Percentiles rank a stretch among this genome's conserved stretches.
Conservation (phyloP, 352 stramenopile genomes). For the Paralagenidium karlingii region DNA sequence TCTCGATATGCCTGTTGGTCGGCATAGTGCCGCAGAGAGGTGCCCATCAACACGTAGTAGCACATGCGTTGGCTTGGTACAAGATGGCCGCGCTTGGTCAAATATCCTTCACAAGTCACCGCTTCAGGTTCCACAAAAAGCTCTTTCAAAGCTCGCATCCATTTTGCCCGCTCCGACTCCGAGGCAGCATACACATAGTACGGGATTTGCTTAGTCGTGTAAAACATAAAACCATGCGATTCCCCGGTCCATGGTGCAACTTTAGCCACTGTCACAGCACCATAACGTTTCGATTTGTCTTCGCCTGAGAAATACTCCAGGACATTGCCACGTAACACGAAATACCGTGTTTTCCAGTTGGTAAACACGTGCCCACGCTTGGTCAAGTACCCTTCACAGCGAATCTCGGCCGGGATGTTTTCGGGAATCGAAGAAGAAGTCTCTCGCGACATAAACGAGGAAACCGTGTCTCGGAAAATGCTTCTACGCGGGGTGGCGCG, state of each 20-base stretch:
- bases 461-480: constrained; percentile 60
- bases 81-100: constrained; percentile 76
- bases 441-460: constrained; percentile 66
- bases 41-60: constrained; percentile 79
- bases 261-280: constrained; percentile 77
- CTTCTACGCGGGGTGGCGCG: constrained; percentile 53
- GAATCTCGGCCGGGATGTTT: constrained; percentile 26
- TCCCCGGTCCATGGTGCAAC: constrained; percentile 77
- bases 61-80: constrained; percentile 77
- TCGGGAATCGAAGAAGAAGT: constrained; percentile 44
- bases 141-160: constrained; percentile 71
- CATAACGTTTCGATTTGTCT: constrained; percentile 77
- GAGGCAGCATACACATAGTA: constrained; percentile 85
- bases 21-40: constrained; percentile 66
- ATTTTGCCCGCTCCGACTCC: constrained; percentile 57
- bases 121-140: constrained; percentile 79
- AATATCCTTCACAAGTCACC: constrained; percentile 76
- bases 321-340: constrained; percentile 68
- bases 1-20: constrained; percentile 79
- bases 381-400: constrained; percentile 72
- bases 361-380: constrained; percentile 83
- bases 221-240: constrained; percentile 84
- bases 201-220: constrained; percentile 80
- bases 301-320: constrained; percentile 78
- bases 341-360: constrained; percentile 87